Evolutionary conservation across 2,329 filamentous ascomycete genomes (phyloP).

Genomic region (Nemania diffusa): DNA sequence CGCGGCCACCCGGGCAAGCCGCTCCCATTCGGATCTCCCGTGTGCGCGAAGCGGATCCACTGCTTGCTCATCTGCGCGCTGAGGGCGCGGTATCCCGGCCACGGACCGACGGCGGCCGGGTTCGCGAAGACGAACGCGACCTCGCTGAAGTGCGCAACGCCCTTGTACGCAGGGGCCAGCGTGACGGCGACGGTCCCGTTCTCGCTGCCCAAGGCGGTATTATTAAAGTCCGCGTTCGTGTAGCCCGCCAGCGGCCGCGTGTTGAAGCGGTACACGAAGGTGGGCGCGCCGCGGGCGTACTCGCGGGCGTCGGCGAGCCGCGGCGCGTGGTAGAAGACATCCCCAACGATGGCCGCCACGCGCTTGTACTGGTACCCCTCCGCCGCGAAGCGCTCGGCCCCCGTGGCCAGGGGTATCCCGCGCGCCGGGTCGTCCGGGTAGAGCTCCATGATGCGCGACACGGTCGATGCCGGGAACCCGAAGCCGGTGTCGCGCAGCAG

Average conservation of each 20-base stretch:
- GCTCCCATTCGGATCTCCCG: conserved; percentile 42
- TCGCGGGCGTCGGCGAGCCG: conserved; percentile 63
- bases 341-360: conserved; percentile 64
- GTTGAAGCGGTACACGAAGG: conserved; percentile 72
- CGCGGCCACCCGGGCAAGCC: conserved; percentile 45
- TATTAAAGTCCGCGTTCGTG: background rate
- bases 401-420: conserved; percentile 58
- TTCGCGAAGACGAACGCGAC: conserved; percentile 54
- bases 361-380: conserved; percentile 63
- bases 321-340: conserved; percentile 65
- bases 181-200: conserved; percentile 26
- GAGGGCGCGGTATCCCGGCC: conserved; percentile 42
- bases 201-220: conserved; percentile 32
- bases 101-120: conserved; percentile 40
- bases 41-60: conserved; percentile 47
- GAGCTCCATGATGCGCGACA: conserved; percentile 54
- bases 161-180: conserved; percentile 48
- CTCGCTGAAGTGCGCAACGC: conserved; percentile 53
- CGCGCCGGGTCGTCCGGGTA: conserved; percentile 63
- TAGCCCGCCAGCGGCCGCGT: conserved; percentile 49
- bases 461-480: conserved; percentile 41
- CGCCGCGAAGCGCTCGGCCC: conserved; percentile 48
- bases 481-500: conserved; percentile 40
- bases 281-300: conserved; percentile 50
- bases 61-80: conserved; percentile 45